phyloP scores from a whole-genome alignment of 352 stramenopile genomes.

The Saprolegnia parasitica region DNA sequence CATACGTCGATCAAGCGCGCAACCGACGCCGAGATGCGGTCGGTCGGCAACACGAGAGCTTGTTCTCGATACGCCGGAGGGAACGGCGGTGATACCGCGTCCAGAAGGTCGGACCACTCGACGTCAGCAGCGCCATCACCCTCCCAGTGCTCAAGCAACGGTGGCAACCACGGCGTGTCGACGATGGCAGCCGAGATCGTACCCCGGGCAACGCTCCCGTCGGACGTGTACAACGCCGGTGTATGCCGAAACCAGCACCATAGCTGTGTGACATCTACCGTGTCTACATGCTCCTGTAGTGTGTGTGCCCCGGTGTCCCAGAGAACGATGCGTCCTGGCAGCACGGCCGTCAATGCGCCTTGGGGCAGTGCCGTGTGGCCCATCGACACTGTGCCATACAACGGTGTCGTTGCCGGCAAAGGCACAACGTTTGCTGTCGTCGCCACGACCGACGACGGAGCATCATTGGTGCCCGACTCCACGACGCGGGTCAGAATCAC shows the following conservation, averaged over 20 bases:
- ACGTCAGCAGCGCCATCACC: not conserved
- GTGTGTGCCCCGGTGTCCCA: not conserved
- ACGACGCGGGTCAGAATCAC: not conserved
- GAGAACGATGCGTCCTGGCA: not conserved
- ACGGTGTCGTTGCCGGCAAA: not conserved
- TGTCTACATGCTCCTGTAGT: not conserved
- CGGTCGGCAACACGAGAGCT: too few species aligned
- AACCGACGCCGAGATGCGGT: too few species aligned
- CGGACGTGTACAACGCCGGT: too few species aligned
- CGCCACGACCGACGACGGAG: not conserved
- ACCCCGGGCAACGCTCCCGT: too few species aligned
- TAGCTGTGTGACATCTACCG: not conserved
- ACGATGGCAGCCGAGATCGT: not conserved
- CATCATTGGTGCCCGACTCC: too few species aligned
- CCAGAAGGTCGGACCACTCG: not conserved
- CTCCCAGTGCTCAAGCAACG: not conserved
- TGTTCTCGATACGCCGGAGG: too few species aligned
- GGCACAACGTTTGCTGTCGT: not conserved
- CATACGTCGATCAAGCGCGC: too few species aligned
- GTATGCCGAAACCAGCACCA: not conserved
- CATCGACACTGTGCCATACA: not conserved
- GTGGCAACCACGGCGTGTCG: not conserved
- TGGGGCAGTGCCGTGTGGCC: not conserved
- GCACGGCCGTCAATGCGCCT: not conserved
- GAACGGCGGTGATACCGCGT: not conserved